phyloP scores from a whole-genome alignment of 805 yeast genomes.

The Hanseniaspora hatyaiensis region DNA sequence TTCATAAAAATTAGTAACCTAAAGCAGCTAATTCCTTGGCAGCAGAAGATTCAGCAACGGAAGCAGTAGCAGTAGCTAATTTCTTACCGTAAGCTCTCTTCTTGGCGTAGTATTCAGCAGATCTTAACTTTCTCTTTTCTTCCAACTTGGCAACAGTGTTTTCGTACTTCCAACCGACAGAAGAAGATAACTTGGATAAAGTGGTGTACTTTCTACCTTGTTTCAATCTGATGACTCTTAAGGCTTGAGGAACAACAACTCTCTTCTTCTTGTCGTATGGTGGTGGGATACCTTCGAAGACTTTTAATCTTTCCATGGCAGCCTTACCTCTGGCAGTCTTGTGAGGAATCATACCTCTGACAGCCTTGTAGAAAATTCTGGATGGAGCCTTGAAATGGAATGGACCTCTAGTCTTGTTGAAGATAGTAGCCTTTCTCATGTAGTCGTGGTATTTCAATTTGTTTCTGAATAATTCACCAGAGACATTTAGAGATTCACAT shows the following conservation, averaged over 20 bases:
- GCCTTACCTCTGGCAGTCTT: conserved; percentile 99
- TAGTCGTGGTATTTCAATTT: conserved; percentile 99
- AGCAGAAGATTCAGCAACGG: conserved; percentile 82
- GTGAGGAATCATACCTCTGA: conserved; percentile 99
- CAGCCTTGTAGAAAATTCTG: conserved; percentile 98
- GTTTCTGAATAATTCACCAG: conserved; percentile 99
- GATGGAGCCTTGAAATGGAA: conserved; percentile 99
- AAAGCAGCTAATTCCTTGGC: conserved; percentile 88
- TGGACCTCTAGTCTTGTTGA: conserved; percentile 98
- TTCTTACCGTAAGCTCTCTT: conserved; percentile 94
- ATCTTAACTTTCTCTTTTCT: conserved; percentile 98
- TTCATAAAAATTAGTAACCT: conserved; percentile 99
- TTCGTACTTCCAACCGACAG: conserved; percentile 99
- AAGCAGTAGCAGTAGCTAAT: conserved; percentile 72
- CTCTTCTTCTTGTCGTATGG: conserved; percentile 99
- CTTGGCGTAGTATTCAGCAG: conserved; percentile 98
- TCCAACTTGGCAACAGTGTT: conserved; percentile 93
- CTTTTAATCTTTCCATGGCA: conserved; percentile 98
- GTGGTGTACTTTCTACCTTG: conserved; percentile 99
- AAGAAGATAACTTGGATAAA: conserved; percentile 86
- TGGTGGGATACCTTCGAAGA: conserved; percentile 98
- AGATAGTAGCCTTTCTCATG: conserved; percentile 98
- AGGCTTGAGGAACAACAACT: conserved; percentile 99
- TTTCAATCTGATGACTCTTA: conserved; percentile 96
- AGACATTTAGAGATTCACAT: conserved; percentile 94